Evolutionary conservation across 2,329 filamentous ascomycete genomes (phyloP), one percentile per base, ranked within the genome.

Genomic region (Ceratocystis lukuohia): DNA sequence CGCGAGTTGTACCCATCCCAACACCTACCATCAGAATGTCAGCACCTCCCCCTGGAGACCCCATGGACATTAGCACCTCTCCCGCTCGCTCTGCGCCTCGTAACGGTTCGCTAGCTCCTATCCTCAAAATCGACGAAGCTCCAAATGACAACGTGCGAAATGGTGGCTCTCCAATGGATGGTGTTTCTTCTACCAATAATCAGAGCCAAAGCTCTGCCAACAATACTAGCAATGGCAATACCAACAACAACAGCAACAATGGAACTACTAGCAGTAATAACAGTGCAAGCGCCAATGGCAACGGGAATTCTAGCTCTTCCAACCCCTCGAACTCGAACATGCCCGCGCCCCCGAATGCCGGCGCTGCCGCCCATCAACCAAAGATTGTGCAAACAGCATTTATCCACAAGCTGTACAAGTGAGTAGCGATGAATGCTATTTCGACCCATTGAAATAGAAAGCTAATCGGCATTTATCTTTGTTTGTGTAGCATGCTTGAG

Each of bases 351-450:
- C 76, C 79, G 2, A 77, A 80, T n/a, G 86, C 87, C 22, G 85
- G 86, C 0, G 85, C 88, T 4, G 88, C 88, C 61, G 87, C 92
- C 64, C 91, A 96, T 74, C 92, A 96, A 74, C 92, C 94, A 68
- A 99, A 99, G 77, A 93, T 96, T 57, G 91, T 97, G 17, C 94
- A 99, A 78, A 97, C 94, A 10, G 94, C 94, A 25, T 99, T 99
- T 73, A 97, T 99, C 70, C 94, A 99, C 76, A 99, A 99, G 77
- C 84, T 99, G 45, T 99, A 97, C 81, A 96, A 95, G 92, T 96
- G 25, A 46, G 67, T 66, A 41, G 20, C 48, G 5, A 22, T 20
- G 25, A 10, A 28, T 20, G 28, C 15, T 17, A 37, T 61, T 61
- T 53, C 6, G 30, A 25, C 45, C 46, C 46, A 20, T 22, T n/a